Evolutionary conservation across 495 filamentous ascomycete species (phyloP).

Genomic region (Symbiotaphrina buchneri): DNA sequence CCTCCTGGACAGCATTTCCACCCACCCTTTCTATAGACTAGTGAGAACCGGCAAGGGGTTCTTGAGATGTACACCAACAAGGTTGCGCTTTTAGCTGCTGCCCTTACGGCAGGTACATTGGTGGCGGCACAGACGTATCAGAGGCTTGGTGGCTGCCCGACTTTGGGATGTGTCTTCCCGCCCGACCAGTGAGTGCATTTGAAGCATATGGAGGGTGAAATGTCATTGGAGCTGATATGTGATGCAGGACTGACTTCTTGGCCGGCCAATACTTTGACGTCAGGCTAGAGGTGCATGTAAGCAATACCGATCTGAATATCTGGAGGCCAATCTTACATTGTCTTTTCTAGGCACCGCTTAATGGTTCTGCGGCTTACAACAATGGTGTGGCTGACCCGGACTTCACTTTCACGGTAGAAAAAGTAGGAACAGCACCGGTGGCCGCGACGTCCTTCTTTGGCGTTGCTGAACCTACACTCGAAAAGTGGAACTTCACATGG

Average conservation of each 20-base stretch:
- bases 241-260: slow-evolving; percentile 35
- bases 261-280: slow-evolving; percentile 57
- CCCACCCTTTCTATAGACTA: no score
- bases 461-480: slow-evolving; percentile 32
- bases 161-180: slow-evolving; percentile 51
- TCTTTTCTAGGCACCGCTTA: no score
- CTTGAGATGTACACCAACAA: no score
- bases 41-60: no score
- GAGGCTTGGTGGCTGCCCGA: slow-evolving; percentile 44
- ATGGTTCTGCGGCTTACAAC: slow-evolving; percentile 45
- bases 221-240: slow-evolving; percentile 1
- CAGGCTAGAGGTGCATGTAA: slow-evolving; percentile 54
- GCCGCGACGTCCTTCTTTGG: slow-evolving; percentile 34
- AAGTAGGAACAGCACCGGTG: slow-evolving; percentile 23
- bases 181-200: slow-evolving; percentile 36
- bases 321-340: no score
- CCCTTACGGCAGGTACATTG: not conserved
- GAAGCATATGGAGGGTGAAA: not conserved
- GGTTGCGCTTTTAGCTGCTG: not conserved
- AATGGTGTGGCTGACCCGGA: slow-evolving; percentile 34
- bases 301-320: no score
- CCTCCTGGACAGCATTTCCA: no score
- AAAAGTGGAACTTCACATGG: slow-evolving; percentile 51
- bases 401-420: slow-evolving; percentile 46
- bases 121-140: slow-evolving; percentile 38